phyloP scores from a whole-genome alignment of 192 early-diverging fungal genomes.

The Entrophospora sp. region DNA sequence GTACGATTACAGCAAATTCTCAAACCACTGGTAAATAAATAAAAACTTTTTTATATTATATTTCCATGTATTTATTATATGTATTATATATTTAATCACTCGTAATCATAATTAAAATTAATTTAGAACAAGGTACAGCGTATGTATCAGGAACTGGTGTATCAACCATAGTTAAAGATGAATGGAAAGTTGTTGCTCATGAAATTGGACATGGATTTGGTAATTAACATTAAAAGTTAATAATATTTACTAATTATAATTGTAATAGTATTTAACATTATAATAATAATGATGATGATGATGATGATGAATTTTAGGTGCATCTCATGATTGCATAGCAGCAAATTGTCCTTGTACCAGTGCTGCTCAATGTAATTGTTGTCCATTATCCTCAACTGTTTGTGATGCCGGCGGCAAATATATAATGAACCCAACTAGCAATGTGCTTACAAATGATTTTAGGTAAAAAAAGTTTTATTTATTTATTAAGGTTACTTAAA shows the following conservation, averaged over 20 bases:
- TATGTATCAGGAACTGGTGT: slow-evolving; percentile 76
- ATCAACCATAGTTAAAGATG: slow-evolving; percentile 66
- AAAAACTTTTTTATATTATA: background rate
- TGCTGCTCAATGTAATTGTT: slow-evolving; percentile 49
- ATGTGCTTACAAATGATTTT: slow-evolving; percentile 51
- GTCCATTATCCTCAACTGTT: slow-evolving; percentile 58
- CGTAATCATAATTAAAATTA: slow-evolving; percentile 6
- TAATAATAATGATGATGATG: slow-evolving; percentile 17
- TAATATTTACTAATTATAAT: too few relatives aligned
- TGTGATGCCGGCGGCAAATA: slow-evolving; percentile 62
- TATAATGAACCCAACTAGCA: slow-evolving; percentile 71
- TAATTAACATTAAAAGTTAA: slow-evolving; percentile 2
- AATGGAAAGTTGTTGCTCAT: slow-evolving; percentile 92
- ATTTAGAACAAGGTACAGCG: slow-evolving; percentile 30
- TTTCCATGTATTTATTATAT: background rate
- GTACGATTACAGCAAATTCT: slow-evolving; percentile 40
- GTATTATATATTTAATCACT: background rate
- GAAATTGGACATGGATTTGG: slow-evolving; percentile 81
- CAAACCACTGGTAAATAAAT: slow-evolving; percentile 37
- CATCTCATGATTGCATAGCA: slow-evolving; percentile 77
- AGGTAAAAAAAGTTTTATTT: too few relatives aligned
- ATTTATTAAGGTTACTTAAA: slow-evolving; percentile 32
- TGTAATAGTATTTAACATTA: background rate
- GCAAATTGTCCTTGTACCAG: slow-evolving; percentile 48
- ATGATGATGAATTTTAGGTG: too few relatives aligned